Conservation (phyloP, 805 yeast species). For the Osmozyma mogii region DNA sequence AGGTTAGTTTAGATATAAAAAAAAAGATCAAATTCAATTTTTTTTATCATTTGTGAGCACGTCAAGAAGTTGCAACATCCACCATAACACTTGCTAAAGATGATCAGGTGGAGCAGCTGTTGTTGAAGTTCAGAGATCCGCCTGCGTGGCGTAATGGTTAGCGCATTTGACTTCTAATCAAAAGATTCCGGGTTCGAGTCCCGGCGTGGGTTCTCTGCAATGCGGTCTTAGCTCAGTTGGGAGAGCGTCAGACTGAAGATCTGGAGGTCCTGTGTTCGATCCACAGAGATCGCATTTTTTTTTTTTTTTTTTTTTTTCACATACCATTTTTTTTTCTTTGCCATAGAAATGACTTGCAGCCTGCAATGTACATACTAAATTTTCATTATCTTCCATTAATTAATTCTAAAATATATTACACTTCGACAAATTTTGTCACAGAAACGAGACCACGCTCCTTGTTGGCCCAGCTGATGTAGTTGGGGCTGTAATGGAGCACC, state of each 20-base stretch:
- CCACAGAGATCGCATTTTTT: conserved; percentile 13
- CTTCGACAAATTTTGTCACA: conserved; percentile 40
- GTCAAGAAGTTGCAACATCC: too few relatives aligned
- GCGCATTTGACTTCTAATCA: conserved; percentile 15
- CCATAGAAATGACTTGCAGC: too few relatives aligned
- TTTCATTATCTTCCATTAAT: neutral
- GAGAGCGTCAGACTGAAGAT: conserved; percentile 26
- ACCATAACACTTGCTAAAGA: too few relatives aligned
- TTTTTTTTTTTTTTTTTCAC: neutral
- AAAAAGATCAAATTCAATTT: neutral
- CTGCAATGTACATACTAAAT: neutral
- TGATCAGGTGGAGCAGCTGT: too few relatives aligned
- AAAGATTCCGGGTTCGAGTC: conserved; percentile 16
- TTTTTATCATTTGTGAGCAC: neutral
- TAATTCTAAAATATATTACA: conserved; percentile 11
- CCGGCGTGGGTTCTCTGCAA: conserved; percentile 12
- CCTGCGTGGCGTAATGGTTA: conserved; percentile 16
- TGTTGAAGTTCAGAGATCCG: conserved; percentile 2
- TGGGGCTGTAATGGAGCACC: conserved; percentile 58
- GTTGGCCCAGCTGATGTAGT: conserved; percentile 58
- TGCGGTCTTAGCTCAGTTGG: conserved; percentile 26
- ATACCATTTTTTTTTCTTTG: neutral
- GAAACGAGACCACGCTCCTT: conserved; percentile 60
- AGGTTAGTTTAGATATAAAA: neutral
- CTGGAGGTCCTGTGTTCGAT: conserved; percentile 18